Conservation (phyloP, 371 early-diverging fungal genomes). For the Basidiobolus meristosporus region DNA sequence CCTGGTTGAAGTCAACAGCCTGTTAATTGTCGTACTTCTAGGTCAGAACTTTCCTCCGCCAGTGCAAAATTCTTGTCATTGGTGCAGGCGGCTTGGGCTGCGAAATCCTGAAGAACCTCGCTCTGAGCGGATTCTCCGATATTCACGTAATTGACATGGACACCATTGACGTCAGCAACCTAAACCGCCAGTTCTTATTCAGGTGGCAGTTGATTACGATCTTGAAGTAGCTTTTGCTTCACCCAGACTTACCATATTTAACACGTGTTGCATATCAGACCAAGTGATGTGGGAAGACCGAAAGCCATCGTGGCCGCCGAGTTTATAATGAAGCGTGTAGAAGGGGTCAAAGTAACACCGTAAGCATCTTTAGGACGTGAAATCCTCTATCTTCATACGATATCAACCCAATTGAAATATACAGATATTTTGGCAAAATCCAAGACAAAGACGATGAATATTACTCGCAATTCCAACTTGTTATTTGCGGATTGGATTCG, state of each 20-base stretch:
- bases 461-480: slow-evolving; percentile 66
- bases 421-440: slow-evolving; percentile 65
- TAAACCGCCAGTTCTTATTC: slow-evolving; percentile 66
- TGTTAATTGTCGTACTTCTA: neutral
- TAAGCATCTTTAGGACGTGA: slow-evolving; percentile 15
- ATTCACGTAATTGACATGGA: slow-evolving; percentile 65
- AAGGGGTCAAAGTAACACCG: slow-evolving; percentile 63
- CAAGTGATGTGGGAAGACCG: slow-evolving; percentile 57
- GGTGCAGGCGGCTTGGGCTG: slow-evolving; percentile 40
- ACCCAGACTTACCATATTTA: too few species aligned
- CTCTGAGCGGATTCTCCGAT: slow-evolving; percentile 34
- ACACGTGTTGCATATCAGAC: slow-evolving; percentile 15
- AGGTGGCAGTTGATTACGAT: slow-evolving; percentile 5
- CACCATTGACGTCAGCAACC: slow-evolving; percentile 52
- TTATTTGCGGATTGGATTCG: slow-evolving; percentile 88
- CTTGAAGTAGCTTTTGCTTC: too few species aligned
- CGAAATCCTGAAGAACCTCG: slow-evolving; percentile 46
- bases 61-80: slow-evolving; percentile 20
- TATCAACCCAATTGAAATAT: slow-evolving; percentile 1
- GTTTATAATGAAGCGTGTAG: slow-evolving; percentile 68
- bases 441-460: slow-evolving; percentile 88
- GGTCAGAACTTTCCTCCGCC: neutral
- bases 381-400: neutral
- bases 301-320: slow-evolving; percentile 80
- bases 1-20: neutral